Evolutionary conservation across 208 protist genomes (phyloP).

Genomic region (Borovskyia barvae): DNA sequence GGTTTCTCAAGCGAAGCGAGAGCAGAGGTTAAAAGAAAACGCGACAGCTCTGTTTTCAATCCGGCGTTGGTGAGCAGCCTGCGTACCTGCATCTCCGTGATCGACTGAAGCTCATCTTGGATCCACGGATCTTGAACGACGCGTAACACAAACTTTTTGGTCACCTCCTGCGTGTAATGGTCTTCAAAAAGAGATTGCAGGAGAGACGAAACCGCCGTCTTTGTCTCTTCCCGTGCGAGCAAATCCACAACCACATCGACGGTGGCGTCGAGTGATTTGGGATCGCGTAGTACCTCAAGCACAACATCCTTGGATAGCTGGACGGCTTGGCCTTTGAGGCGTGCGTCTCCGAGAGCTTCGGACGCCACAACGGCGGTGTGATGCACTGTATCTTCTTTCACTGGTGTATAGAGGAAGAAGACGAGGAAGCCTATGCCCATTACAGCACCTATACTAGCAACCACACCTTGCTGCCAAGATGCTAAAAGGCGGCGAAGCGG

Average conservation of each 20-base stretch:
- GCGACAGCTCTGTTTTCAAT: constrained; percentile 52
- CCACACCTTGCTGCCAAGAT: constrained; percentile 87
- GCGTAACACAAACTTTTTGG: constrained; percentile 88
- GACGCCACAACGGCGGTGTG: constrained; percentile 87
- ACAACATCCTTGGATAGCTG: constrained; percentile 85
- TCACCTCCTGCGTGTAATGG: constrained; percentile 90
- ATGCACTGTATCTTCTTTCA: constrained; percentile 89
- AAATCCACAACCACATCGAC: constrained; percentile 60
- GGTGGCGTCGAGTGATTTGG: constrained; percentile 62
- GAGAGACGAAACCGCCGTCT: constrained; percentile 78
- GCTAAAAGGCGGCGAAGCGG: constrained; percentile 47
- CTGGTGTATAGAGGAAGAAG: constrained; percentile 76
- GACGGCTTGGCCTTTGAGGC: constrained; percentile 62
- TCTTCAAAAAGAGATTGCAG: constrained; percentile 86
- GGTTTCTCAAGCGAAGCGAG: constrained; percentile 47
- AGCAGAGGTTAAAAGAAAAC: constrained; percentile 59
- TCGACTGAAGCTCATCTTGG: constrained; percentile 73
- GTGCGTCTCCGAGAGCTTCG: constrained; percentile 69
- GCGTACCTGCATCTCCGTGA: constrained; percentile 74
- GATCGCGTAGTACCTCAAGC: constrained; percentile 65
- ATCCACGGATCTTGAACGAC: constrained; percentile 85
- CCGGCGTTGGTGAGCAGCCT: constrained; percentile 55
- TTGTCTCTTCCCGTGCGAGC: constrained; percentile 71
- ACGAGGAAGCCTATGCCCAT: constrained; percentile 83
- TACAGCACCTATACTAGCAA: constrained; percentile 80